Conservation (phyloP, 345 rosid species). For the Noccaea bulbosa region DNA sequence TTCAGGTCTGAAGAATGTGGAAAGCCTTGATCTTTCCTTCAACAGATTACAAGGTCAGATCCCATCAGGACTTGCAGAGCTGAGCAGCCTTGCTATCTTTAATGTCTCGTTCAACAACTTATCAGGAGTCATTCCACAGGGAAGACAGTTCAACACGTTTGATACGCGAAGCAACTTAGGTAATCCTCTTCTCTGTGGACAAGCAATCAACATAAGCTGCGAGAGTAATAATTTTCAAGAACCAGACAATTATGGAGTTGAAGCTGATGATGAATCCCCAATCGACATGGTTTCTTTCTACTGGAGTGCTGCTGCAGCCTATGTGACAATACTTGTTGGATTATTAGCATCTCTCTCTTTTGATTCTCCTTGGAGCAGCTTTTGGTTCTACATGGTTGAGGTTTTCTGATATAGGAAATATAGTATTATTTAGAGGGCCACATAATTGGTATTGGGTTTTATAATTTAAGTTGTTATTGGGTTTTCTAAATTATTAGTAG, state of each 20-base stretch:
- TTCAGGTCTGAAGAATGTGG: slow-evolving; percentile 38
- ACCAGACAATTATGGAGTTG: background rate
- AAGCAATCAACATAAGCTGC: background rate
- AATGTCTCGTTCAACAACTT: slow-evolving; percentile 20
- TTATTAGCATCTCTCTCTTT: slow-evolving; percentile 6
- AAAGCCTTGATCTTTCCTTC: slow-evolving; percentile 46
- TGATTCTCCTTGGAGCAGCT: slow-evolving; percentile 27
- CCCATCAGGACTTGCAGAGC: background rate
- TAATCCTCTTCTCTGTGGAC: slow-evolving; percentile 23
- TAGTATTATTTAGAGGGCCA: too few relatives aligned
- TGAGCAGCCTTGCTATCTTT: background rate
- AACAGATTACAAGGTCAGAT: background rate
- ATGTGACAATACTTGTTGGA: slow-evolving; percentile 3
- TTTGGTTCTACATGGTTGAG: slow-evolving; percentile 30
- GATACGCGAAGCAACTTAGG: slow-evolving; percentile 10
- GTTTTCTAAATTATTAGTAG: too few relatives aligned
- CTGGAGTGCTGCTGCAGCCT: background rate
- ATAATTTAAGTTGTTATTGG: too few relatives aligned
- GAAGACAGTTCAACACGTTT: slow-evolving; percentile 22
- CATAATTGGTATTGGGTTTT: too few relatives aligned
- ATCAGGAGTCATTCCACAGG: slow-evolving; percentile 20
- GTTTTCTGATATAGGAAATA: too few relatives aligned
- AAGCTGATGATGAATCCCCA: background rate
- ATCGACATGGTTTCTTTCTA: slow-evolving; percentile 13
- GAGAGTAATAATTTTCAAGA: background rate